These are phyloP conservation scores for Gracilaria domingensis DNA, from an alignment of 23 red algal species.

Conservation along the genomic window DNA sequence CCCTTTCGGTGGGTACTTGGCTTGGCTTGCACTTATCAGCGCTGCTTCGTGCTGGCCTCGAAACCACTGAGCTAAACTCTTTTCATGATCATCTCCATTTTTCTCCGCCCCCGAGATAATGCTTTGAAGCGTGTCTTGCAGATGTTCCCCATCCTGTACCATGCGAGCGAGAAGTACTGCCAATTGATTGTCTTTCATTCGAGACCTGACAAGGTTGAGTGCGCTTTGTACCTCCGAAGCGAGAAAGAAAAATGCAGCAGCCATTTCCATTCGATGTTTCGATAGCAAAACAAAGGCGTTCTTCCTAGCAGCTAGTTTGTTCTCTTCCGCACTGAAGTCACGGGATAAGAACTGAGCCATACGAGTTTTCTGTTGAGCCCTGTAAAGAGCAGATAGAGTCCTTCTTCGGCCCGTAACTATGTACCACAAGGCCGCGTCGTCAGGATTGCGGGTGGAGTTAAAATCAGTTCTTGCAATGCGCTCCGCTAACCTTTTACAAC, in stretches of 20 bases:
- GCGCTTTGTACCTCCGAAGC: conserved; percentile 66
- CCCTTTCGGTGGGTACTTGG: conserved; percentile 19
- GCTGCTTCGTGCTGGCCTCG: conserved; percentile 52
- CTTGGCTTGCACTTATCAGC: conserved; percentile 37
- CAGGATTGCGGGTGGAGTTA: conserved; percentile 44
- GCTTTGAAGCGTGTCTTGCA: conserved; percentile 39
- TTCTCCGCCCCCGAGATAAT: conserved; percentile 9
- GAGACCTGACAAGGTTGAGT: conserved; percentile 35
- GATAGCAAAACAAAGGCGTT: conserved; percentile 88
- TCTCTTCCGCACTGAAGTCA: conserved; percentile 44
- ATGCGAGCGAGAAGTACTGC: conserved; percentile 72
- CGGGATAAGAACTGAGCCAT: conserved; percentile 73
- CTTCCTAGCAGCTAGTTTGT: conserved; percentile 76
- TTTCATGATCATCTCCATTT: conserved; percentile 48
- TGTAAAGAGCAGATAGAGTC: conserved; percentile 67
- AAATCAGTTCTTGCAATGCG: conserved; percentile 64
- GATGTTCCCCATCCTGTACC: conserved; percentile 25
- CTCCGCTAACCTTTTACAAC: conserved; percentile 56
- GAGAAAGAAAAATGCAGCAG: conserved; percentile 82
- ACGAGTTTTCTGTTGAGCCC: conserved; percentile 52
- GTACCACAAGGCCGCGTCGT: conserved; percentile 80
- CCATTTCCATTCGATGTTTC: conserved; percentile 79
- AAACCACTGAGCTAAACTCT: conserved; percentile 81
- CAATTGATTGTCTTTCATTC: conserved; percentile 79
- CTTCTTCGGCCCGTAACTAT: conserved; percentile 44